Evolutionary conservation across 2,329 filamentous ascomycete species (phyloP), one percentile per base, ranked within the genome.

Genomic region (Sclerotinia borealis): DNA sequence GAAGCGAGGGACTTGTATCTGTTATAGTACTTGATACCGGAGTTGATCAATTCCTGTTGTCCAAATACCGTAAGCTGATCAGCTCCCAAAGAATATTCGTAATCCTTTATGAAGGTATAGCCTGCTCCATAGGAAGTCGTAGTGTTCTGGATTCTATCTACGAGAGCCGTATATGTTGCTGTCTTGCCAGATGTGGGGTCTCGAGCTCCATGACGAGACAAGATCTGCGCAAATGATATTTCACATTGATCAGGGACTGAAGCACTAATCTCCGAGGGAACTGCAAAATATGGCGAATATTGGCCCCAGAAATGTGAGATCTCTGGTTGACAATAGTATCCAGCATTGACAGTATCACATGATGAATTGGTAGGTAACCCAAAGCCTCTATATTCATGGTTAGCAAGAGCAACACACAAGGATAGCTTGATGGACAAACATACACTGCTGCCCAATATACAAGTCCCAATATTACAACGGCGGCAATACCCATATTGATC

Each of bases 121-220:
- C 83, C 81, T 39, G 79, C 79, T 9, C 82, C 81, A 72, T 90
- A 93, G 0, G 76, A 75, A 1, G 79, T 81, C 11, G 79, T 79
- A 43, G 71, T 74, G 50, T 74, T 74, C 65, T 93, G 86, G 65
- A 97, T 88, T 54, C 83, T 83, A 34, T 81, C 74, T 60, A 96
- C 79, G 10, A 90, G 81, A 6, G 78, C 75, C 45, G 79, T 81
- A 76, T 96, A 96, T 8, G 75, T 72, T 13, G 75, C 73, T 0
- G 86, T 84, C 78, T 93, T 96, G 68, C 79, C 78, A 13, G 77
- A 72, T 0, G 92, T 96, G 1, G 93, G 93, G 73, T 91, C 89
- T 59, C 93, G 85, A 43, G 91, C 90, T 54, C 92, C 93, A 74
- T 97, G 93, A 2, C 93, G 86, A 27, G 91, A 92, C 54, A 97